Evolutionary conservation across 2,329 filamentous ascomycete genomes (phyloP).

Genomic region (Plectosphaerella plurivora): DNA sequence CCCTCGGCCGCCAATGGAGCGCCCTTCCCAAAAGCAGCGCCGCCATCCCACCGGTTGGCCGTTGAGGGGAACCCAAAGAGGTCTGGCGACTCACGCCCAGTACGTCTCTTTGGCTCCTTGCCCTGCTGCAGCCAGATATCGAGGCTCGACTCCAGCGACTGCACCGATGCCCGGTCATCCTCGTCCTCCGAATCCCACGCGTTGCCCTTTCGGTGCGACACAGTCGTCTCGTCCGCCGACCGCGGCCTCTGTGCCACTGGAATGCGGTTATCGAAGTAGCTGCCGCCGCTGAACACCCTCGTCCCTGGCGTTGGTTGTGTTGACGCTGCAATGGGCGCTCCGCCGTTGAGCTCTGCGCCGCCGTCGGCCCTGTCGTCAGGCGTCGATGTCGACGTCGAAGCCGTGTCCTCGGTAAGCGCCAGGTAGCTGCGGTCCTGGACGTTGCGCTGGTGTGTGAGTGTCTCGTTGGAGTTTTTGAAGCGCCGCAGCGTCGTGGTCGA

Average conservation of each 20-base stretch:
- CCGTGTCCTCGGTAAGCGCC: constrained; percentile 20
- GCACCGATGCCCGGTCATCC: constrained; percentile 33
- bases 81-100: constrained; percentile 39
- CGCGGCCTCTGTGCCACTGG: constrained; percentile 34
- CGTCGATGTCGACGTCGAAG: constrained; percentile 7
- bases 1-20: constrained; percentile 23
- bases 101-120: constrained; percentile 42
- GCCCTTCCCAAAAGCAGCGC: constrained; percentile 40
- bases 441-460: constrained; percentile 28
- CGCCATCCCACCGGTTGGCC: constrained; percentile 39
- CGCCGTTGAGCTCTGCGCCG: constrained; percentile 10
- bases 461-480: constrained; percentile 47
- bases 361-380: background rate
- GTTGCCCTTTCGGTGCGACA: constrained; percentile 32
- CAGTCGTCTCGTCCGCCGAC: constrained; percentile 41
- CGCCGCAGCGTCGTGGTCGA: constrained; percentile 50
- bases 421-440: constrained; percentile 25
- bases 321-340: constrained; percentile 5
- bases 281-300: constrained; percentile 11
- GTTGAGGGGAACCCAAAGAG: constrained; percentile 47
- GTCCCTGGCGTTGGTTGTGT: background rate
- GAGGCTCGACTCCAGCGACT: constrained; percentile 43
- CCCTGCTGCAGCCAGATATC: constrained; percentile 50
- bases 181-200: constrained; percentile 41
- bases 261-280: constrained; percentile 22